Evolutionary conservation across 495 filamentous ascomycete genomes (phyloP), one percentile per base, ranked within the genome.

Genomic region (Trichodelitschia bisporula): DNA sequence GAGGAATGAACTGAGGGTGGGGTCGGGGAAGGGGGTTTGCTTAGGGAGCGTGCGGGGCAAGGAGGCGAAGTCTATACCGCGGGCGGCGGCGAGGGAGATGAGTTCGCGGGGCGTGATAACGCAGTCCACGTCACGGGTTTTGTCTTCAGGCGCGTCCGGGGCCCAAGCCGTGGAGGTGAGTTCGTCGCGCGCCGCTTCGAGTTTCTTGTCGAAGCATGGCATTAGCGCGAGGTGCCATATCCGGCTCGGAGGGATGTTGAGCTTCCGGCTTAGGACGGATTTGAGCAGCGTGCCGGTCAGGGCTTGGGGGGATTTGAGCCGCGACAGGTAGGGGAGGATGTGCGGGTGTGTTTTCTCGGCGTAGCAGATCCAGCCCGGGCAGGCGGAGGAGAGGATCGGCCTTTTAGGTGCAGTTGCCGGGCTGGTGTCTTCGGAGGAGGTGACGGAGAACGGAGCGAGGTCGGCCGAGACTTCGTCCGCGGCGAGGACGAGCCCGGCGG

Each of bases 121-220:
- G 51, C 84, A 95, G 49, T 97, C 86, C 19, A 92, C 80, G 42
- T 97, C 86, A 14, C 86, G 59, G 12, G 84, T 58, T 4, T 72
- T 66, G 13, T 56, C 54, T n/a, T n/a, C n/a, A 3, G 56, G 50
- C 18, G 49, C 47, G 17, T 47, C 49, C 21, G 34, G 19, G n/a
- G 33, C 30, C 86, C 89, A 95, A 15, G 67, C 61, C 0, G 62
- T 49, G 44, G 80, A 72, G 2, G 86, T 97, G 19, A 97, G 62
- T 46, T 97, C 89, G 45, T 76, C 74, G 14, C 86, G 70, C 32
- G 79, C 86, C 4, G 84, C 86, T 51, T 97, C 86, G 10, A 97
- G 66, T 51, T 97, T 97, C 55, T 97, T 97, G 54, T 97, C 86
- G 46, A 97, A 97, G 48, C 86, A 97, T 15, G 86, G 86, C 89